Evolutionary conservation across 805 yeast species (phyloP), one percentile per base, ranked within the genome.

Genomic region (Kockiozyma suomiensis): DNA sequence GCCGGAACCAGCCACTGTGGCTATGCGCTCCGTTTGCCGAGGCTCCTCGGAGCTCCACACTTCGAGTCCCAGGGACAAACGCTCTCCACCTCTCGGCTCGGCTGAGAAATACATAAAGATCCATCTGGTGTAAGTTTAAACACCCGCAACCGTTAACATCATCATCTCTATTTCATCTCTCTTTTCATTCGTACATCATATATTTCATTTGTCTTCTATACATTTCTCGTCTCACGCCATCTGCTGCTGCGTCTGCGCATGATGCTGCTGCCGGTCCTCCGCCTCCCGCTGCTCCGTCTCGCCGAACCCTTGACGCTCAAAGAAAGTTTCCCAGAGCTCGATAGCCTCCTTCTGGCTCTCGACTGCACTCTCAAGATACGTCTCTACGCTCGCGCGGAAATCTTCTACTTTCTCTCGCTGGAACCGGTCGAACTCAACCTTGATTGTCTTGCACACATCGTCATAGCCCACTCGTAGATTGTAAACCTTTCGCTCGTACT

Each of bases 331-430:
- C 80, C 80, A 76, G 23, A 74, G 62, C 68, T 76, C 80, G 45
- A 76, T 76, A 8, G 77, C 85, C 72, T 91, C 97, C 75, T 94
- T 94, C 74, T 94, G 99, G 33, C 91, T 81, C 74, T 94, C 99
- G 56, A 92, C 88, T 25, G 94, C 82, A 54, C 94, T 84, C 73
- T 94, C 98, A 71, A 96, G 81, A 69, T 85, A 92, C 12, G 93
- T 86, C 74, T 94, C 99, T 54, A 93, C 88, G 63, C 91, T 83
- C 69, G 88, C 88, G 70, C 97, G 82, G 74, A 93, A 90, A 68
- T 92, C 98, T 40, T 82, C 84, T 37, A 90, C 81, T 68, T 86
- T 88, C 58, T 87, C 93, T 46, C 78, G 76, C 70, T 90, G 96
- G 70, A 92, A 90, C 15, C 73, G 70, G 17, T 77, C 80, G 28